A percentile compares a stretch with the other conserved stretches of the same genome.
Conservation (phyloP, 2,329 filamentous ascomycete genomes). For the Colletotrichum tropicale region DNA sequence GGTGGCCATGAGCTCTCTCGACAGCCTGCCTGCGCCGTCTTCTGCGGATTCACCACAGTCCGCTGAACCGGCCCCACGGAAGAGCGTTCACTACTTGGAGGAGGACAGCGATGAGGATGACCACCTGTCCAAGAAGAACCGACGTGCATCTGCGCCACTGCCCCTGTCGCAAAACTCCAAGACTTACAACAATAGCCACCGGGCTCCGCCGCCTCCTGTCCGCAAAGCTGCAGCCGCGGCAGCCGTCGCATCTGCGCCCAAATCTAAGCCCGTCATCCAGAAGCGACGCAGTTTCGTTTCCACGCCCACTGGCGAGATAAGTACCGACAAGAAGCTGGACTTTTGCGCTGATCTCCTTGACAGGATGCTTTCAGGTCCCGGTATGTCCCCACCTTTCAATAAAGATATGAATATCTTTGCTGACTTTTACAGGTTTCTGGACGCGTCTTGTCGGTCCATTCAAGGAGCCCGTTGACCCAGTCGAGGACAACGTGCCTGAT, state of each 20-base stretch:
- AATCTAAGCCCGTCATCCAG: constrained; percentile 33
- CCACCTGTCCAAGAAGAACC: constrained; percentile 41
- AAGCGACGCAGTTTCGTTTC: constrained; percentile 38
- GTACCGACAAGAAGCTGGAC: constrained; percentile 46
- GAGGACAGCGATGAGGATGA: constrained; percentile 45
- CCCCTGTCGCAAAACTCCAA: constrained; percentile 20
- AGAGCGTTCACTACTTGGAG: constrained; percentile 56
- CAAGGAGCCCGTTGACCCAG: constrained; percentile 62
- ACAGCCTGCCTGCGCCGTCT: constrained; percentile 37
- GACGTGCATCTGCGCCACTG: constrained; percentile 42
- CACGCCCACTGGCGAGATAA: constrained; percentile 23
- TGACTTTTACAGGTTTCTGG: constrained; percentile 60
- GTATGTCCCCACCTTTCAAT: constrained; percentile 35
- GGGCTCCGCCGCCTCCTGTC: constrained; percentile 24
- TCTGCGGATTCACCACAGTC: constrained; percentile 18
- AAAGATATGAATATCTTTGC: not conserved
- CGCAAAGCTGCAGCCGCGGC: constrained; percentile 26
- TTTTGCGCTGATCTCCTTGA: constrained; percentile 64
- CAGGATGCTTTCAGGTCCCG: constrained; percentile 66
- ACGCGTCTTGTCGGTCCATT: constrained; percentile 69
- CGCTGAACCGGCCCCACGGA: constrained; percentile 33
- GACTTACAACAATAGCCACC: not conserved
- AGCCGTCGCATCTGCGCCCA: constrained; percentile 24
- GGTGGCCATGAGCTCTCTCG: constrained; percentile 63
- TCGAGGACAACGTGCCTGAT: constrained; percentile 62